Base-by-base conservation (phyloP, 2,329 filamentous ascomycete genomes). In the Talaromyces sp. region DNA sequence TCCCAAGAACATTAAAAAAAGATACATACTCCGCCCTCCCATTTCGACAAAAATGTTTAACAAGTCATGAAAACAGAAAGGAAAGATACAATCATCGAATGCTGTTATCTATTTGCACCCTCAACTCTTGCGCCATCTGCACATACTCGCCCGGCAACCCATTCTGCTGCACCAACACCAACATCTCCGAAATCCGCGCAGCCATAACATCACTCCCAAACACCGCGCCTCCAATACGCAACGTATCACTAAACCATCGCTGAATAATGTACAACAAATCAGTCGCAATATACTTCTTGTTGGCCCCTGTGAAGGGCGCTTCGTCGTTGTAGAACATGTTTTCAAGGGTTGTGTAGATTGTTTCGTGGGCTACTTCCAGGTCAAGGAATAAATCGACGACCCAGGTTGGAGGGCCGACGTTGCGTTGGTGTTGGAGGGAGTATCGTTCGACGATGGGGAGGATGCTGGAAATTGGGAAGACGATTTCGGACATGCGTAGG, bases 291-390 rank as follows among this genome's bases (percentile, higher is more conserved):
- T 84, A 77, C 49, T 82, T 82, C 54, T 86, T 82, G 64, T 86
- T 85, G 3, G 79, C 75, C 4, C 86, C 86, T 40, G 83, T 78
- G 75, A 91, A 91, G 0, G 89, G 89, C 5, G 84, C 80, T 70
- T 89, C 86, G 68, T 89, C 86, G 43, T 85, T 85, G 75, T 89
- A 90, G 78, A 88, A 91, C 76, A 91, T 85, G 31, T 80, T 79
- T 73, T 91, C 89, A 10, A 91, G 78, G 1, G 88, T 84, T 1
- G 83, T 80, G 70, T 90, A 83, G 10, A 91, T 76, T 7, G 82
- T 80, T 71, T 91, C 89, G 67, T 84, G 84, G 0, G 87, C 80
- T 19, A 90, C 84, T 1, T 85, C 83, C 1, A 91, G 82, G 61
- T 86, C 84, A 31, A 91, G 76, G 73, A 91, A 88, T 1, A 89